Base-by-base conservation (phyloP, 2,329 filamentous ascomycete species). In the Nemania serpens region DNA sequence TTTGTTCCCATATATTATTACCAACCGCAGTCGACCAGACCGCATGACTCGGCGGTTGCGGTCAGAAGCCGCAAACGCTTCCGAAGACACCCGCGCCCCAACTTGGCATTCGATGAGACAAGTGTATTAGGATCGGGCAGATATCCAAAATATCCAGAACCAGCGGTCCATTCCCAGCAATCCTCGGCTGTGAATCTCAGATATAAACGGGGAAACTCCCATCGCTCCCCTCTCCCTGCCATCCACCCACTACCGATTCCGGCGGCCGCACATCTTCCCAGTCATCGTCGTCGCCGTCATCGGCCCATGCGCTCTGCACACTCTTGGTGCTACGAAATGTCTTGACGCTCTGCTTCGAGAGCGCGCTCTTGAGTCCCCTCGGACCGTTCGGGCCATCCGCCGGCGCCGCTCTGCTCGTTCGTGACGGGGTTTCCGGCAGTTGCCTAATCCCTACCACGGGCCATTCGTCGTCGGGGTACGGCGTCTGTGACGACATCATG, bases 121-220 rank as follows among this genome's bases (percentile, higher is more conserved):
- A 29, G 25, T 29, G 25, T 29, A 29, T 29, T 29, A 29, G 7
- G 25, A 29, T 29, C 7, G 3, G 25, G 25, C 7, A 29, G 25
- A 7, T 29, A 29, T 29, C 25, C 25, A 29, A 29, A 29, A 7
- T 29, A 29, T 29, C 25, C 25, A 29, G 25, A 29, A 29, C n/a
- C 3, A 29, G 25, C 25, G 7, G 25, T 29, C 18, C 5, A 29
- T 29, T 18, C 43, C 11, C 20, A 11, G 17, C 15, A n/a, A 4
- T 17, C 6, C 39, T 43, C 17, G 4, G 7, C 25, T 7, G 45
- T 17, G 13, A 36, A 22, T 36, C 54, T 67, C 58, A 73, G 59
- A 73, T 73, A 66, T 72, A 72, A 53, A 71, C 65, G n/a, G 68
- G 63, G 59, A 71, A 72, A 50, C 71, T 73, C 43, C 66, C 67